These are phyloP conservation scores for Eremochloa ophiuroides DNA, from an alignment of 176 grass and related monocot genomes.

Conservation along the genomic window DNA sequence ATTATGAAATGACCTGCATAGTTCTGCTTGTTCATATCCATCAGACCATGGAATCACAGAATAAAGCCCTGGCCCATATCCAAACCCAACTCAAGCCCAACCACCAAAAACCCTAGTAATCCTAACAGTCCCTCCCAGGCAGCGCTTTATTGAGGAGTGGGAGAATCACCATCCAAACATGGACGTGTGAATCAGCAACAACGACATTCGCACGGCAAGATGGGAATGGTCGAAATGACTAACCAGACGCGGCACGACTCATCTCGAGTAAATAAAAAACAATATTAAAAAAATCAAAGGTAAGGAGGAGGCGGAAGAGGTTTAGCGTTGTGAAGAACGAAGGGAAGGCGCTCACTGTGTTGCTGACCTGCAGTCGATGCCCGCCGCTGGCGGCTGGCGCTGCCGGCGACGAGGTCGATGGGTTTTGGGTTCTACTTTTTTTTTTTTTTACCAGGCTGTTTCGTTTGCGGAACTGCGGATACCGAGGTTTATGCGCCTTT, in stretches of 20 bases:
- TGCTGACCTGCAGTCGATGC: neutral
- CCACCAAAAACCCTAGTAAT: neutral
- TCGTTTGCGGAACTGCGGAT: neutral
- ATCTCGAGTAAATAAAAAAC: neutral
- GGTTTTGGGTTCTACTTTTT: neutral
- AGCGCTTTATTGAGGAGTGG: neutral
- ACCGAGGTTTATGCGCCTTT: neutral
- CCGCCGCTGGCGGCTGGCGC: slow-evolving; percentile 4
- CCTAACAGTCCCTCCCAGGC: too few species aligned
- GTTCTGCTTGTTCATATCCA: neutral
- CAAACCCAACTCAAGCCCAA: neutral
- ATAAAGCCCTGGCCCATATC: neutral
- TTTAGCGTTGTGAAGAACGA: neutral
- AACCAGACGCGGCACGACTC: neutral
- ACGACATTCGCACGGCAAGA: neutral
- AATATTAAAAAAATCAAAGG: neutral
- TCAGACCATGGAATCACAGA: too few species aligned
- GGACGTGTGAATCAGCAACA: neutral
- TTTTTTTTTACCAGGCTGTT: neutral
- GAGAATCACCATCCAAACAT: neutral
- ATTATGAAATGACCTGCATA: neutral
- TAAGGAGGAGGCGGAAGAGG: neutral
- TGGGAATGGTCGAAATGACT: neutral
- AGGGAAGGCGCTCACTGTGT: neutral
- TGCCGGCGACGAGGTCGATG: slow-evolving; percentile 15